Percentiles rank a stretch among this genome's conserved stretches.
phyloP scores from a whole-genome alignment of 2,329 filamentous ascomycete species.

The Trichoderma harzianum region DNA sequence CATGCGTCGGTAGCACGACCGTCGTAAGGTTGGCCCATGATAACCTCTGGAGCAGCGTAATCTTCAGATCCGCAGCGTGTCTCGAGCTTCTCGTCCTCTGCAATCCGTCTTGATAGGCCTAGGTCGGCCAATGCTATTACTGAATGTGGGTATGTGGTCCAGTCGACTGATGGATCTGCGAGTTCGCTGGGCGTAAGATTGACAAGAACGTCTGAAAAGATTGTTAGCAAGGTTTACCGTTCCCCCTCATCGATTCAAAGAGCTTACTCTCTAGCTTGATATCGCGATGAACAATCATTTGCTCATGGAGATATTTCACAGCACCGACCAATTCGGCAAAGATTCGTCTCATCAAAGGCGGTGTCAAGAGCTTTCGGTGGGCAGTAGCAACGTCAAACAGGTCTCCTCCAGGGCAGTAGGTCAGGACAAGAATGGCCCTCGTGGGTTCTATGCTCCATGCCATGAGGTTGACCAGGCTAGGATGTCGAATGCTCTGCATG shows the following conservation, averaged over 20 bases:
- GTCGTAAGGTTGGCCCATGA: constrained; percentile 93
- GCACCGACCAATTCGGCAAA: constrained; percentile 87
- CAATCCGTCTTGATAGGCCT: constrained; percentile 80
- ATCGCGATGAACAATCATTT: constrained; percentile 90
- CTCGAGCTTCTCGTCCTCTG: constrained; percentile 82
- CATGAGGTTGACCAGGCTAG: constrained; percentile 85
- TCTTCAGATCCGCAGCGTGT: constrained; percentile 95
- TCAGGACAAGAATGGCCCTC: constrained; percentile 79
- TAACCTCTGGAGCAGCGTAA: constrained; percentile 93
- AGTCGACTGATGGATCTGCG: constrained; percentile 60
- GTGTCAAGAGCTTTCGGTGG: constrained; percentile 64
- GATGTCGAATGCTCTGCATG: constrained; percentile 81
- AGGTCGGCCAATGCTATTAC: constrained; percentile 88
- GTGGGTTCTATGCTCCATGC: constrained; percentile 84
- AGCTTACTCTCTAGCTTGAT: constrained; percentile 91
- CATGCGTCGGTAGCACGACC: constrained; percentile 89
- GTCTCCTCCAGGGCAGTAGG: constrained; percentile 91
- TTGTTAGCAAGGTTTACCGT: neutral
- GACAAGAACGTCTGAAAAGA: constrained; percentile 80
- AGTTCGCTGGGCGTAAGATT: constrained; percentile 72
- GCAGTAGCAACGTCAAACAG: constrained; percentile 86
- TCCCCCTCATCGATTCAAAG: neutral
- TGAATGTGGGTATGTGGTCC: constrained; percentile 73
- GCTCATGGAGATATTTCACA: constrained; percentile 77
- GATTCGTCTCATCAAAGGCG: constrained; percentile 72